These are phyloP conservation scores for Hypoxylon lienhwacheense DNA, from an alignment of 495 filamentous ascomycete genomes.

Conservation along the genomic window DNA sequence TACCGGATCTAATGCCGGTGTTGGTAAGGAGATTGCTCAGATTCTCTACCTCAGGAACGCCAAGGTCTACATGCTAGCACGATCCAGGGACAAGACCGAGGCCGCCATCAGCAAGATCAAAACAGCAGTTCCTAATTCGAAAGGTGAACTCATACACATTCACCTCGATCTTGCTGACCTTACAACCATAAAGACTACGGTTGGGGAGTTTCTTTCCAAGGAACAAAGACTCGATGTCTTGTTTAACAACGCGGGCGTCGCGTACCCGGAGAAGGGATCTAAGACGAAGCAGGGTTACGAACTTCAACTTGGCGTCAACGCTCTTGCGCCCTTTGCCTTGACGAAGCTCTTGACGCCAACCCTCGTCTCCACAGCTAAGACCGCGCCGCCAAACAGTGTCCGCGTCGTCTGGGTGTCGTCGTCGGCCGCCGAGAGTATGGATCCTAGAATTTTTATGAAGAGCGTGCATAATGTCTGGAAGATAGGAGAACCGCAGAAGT, in stretches of 20 bases:
- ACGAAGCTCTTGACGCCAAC: conserved; percentile 47
- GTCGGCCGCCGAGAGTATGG: conserved; percentile 34
- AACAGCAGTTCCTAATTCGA: conserved; percentile 27
- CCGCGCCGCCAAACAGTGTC: conserved; percentile 36
- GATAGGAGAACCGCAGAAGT: conserved; percentile 19
- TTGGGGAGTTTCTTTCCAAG: conserved; percentile 22
- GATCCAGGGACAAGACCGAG: conserved; percentile 42
- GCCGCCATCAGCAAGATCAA: conserved; percentile 34
- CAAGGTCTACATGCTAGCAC: conserved; percentile 57
- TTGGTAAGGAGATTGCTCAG: conserved; percentile 50
- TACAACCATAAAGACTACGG: conserved; percentile 30
- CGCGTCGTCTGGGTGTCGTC: conserved; percentile 51
- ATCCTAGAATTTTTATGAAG: conserved; percentile 11
- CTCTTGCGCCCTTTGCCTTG: conserved; percentile 43
- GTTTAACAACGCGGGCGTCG: conserved; percentile 46
- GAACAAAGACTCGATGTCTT: conserved; percentile 37
- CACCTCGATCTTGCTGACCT: conserved; percentile 40
- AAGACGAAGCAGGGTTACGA: conserved; percentile 44
- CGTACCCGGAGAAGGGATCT: conserved; percentile 12
- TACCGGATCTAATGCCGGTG: conserved; percentile 52
- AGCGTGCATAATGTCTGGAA: conserved; percentile 14
- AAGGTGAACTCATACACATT: conserved; percentile 29
- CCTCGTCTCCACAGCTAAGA: conserved; percentile 34
- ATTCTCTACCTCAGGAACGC: conserved; percentile 51
- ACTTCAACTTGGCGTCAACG: conserved; percentile 45